Conservation (phyloP, 225 moss, liverwort and hornwort genomes). For the Physcomitrium patens region DNA sequence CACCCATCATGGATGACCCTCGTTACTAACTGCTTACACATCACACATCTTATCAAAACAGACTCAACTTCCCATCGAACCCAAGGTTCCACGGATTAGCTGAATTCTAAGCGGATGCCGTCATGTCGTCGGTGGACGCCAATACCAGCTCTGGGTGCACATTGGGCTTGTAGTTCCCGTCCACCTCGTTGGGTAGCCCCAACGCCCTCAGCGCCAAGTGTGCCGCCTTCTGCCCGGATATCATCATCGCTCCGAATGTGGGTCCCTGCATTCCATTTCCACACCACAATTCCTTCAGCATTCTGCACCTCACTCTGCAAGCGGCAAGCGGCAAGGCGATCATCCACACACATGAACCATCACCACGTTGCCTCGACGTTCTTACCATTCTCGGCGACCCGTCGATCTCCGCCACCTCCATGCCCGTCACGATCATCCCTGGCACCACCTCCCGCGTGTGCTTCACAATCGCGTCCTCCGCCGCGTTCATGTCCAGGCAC, state of each 20-base stretch:
- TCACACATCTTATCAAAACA: too few relatives aligned
- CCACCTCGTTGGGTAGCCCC: slow-evolving; percentile 48
- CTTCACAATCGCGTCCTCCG: slow-evolving; percentile 67
- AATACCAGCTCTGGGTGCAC: too few relatives aligned
- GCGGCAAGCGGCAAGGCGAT: too few relatives aligned
- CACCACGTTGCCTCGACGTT: not conserved
- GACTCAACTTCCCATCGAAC: too few relatives aligned
- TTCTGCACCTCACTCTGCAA: slow-evolving; percentile 62
- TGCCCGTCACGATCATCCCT: slow-evolving; percentile 76
- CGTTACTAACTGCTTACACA: too few relatives aligned
- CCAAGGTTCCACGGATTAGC: too few relatives aligned
- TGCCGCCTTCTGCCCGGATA: slow-evolving; percentile 63
- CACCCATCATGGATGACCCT: too few relatives aligned
- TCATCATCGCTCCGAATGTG: too few relatives aligned
- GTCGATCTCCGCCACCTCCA: slow-evolving; percentile 79
- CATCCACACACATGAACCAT: not conserved
- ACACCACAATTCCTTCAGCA: slow-evolving; percentile 33
- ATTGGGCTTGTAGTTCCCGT: too few relatives aligned
- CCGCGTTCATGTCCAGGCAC: too few relatives aligned
- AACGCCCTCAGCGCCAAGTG: slow-evolving; percentile 66
- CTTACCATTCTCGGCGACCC: slow-evolving; percentile 72
- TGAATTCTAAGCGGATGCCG: too few relatives aligned
- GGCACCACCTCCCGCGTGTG: slow-evolving; percentile 72
- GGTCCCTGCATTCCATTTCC: slow-evolving; percentile 47
- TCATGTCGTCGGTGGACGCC: slow-evolving; percentile 9